These are phyloP conservation scores for Trichomonascaceae sp. DNA, from an alignment of 1,139 yeast species.

Conservation along the genomic window DNA sequence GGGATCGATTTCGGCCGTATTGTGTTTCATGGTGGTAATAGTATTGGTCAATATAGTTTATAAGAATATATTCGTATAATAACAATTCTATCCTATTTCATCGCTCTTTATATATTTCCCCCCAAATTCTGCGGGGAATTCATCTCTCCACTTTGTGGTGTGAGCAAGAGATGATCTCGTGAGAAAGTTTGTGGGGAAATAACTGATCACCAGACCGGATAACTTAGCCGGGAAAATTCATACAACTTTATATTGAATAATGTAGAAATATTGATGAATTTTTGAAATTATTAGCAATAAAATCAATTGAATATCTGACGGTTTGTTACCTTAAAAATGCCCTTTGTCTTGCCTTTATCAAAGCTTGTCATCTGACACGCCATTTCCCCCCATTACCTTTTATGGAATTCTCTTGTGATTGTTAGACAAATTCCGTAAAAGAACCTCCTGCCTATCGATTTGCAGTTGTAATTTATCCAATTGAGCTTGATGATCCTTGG, in stretches of 20 bases:
- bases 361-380: background rate
- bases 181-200: background rate
- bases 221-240: background rate
- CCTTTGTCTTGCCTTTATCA: background rate
- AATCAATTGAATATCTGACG: background rate
- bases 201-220: background rate
- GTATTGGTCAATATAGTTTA: no score
- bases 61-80: no score
- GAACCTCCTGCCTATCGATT: constrained; percentile 4
- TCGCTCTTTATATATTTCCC: background rate
- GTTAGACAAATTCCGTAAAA: background rate
- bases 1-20: constrained; percentile 26
- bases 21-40: constrained; percentile 14
- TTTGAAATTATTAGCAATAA: no score
- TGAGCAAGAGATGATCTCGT: background rate
- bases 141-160: constrained; percentile 4
- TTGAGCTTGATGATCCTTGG: constrained; percentile 2
- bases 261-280: background rate
- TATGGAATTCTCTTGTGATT: background rate
- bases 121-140: constrained; percentile 2
- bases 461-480: constrained; percentile 3
- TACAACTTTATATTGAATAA: background rate
- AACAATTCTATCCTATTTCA: background rate
- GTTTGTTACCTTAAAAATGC: background rate
- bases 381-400: background rate